Evolutionary conservation across 2,329 filamentous ascomycete species (phyloP), one percentile per base, ranked within the genome.

Genomic region (Beauveria sp.): DNA sequence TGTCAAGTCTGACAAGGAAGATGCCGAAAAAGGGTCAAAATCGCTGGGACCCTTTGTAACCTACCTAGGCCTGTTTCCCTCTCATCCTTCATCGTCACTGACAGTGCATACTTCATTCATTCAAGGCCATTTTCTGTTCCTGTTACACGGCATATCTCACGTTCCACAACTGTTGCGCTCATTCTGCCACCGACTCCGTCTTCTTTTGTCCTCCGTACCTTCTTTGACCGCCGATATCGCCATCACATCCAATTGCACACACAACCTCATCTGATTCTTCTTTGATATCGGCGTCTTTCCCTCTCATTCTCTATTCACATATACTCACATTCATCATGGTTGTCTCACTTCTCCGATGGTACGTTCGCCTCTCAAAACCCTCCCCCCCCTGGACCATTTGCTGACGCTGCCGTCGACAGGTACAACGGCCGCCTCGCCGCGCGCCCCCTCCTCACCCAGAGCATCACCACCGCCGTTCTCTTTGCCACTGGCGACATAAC

Each of bases 401-500:
- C 46, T 48, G 34, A 47, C 34, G 2, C 12, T 2, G 22, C 9
- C 46, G 14, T 14, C 30, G 12, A 20, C 68, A 90, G 92, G 92
- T 97, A 97, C 79, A 91, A 96, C 77, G 81, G 85, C 71, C 89
- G 85, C 75, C 81, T 97, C 72, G 87, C 89, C 68, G 84, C 86
- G 69, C 85, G 90, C 71, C 93, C 93, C 63, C 80, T 97, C 68
- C 84, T 97, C 70, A 97, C 93, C 12, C 91, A 96, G 80, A 90
- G 88, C 72, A 78, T 96, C 68, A 96, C 92, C 61, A 97, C 93
- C 44, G 89, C 91, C 54, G 83, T 97, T 63, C 87, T 99, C 65
- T 99, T 97, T 73, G 92, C 89, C 62, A 90, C 92, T 16, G 94
- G 94, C 69, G 94, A 99, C 77, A 81, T 89, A 63, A 87, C 96